phyloP scores from a whole-genome alignment of 1,139 yeast species.

The Pichia cactophila region DNA sequence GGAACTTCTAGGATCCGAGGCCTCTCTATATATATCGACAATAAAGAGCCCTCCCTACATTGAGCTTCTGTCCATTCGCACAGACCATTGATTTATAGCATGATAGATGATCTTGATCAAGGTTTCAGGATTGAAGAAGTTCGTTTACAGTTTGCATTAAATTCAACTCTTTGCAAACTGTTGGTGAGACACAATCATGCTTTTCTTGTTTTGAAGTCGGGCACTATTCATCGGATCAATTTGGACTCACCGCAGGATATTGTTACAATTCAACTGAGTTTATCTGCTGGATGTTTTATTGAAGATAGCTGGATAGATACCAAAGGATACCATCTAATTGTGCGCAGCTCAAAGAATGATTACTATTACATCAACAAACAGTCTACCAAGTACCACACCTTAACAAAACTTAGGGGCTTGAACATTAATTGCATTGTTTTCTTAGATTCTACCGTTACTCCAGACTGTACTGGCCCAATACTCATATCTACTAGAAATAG shows the following conservation, averaged over 20 bases:
- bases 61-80: no score
- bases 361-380: slow-evolving; percentile 37
- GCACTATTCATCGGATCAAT: slow-evolving; percentile 44
- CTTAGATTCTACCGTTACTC: slow-evolving; percentile 32
- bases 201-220: slow-evolving; percentile 38
- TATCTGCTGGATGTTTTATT: slow-evolving; percentile 26
- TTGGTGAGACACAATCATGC: slow-evolving; percentile 43
- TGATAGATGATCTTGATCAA: not conserved
- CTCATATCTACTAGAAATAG: slow-evolving; percentile 44
- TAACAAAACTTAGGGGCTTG: slow-evolving; percentile 37
- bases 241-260: slow-evolving; percentile 48
- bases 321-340: slow-evolving; percentile 41
- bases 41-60: not conserved
- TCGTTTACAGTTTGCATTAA: slow-evolving; percentile 45
- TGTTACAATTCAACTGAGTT: slow-evolving; percentile 28
- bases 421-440: slow-evolving; percentile 38
- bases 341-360: slow-evolving; percentile 38
- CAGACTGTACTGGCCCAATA: slow-evolving; percentile 37
- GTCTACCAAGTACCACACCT: slow-evolving; percentile 31
- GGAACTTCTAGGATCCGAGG: no score
- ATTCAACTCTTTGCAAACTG: slow-evolving; percentile 33
- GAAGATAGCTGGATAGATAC: slow-evolving; percentile 39
- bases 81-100: not conserved
- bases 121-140: slow-evolving; percentile 35
- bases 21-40: no score